These are phyloP conservation scores for Pseudopyrenochaeta lycopersici DNA, from an alignment of 2,329 filamentous ascomycete species.

Conservation along the genomic window DNA sequence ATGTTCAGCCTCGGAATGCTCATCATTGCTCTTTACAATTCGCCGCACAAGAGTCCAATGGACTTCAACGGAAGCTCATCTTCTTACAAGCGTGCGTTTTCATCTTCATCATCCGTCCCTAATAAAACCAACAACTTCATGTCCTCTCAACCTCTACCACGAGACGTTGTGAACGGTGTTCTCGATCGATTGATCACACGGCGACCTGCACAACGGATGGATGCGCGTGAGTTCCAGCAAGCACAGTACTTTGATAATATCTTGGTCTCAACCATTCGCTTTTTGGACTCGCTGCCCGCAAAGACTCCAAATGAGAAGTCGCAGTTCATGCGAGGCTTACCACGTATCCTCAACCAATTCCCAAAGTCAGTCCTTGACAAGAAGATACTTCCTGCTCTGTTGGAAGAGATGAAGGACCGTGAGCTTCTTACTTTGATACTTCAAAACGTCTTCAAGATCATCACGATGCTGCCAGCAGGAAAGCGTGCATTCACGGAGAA, in stretches of 20 bases:
- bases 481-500: conserved; percentile 83
- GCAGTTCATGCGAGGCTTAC: conserved; percentile 88
- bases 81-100: conserved; percentile 85
- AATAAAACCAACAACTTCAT: conserved; percentile 85
- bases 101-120: conserved; percentile 79
- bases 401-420: conserved; percentile 94
- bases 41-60: conserved; percentile 87
- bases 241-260: conserved; percentile 98
- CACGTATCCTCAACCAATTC: conserved; percentile 88
- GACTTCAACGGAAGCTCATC: conserved; percentile 82
- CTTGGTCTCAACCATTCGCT: conserved; percentile 93
- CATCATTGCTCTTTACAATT: conserved; percentile 90
- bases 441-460: conserved; percentile 91
- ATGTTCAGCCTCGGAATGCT: conserved; percentile 93
- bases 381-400: conserved; percentile 85
- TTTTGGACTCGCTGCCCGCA: conserved; percentile 87
- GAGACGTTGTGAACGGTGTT: conserved; percentile 77
- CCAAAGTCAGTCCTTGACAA: conserved; percentile 93
- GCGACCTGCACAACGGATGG: conserved; percentile 85
- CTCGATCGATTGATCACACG: conserved; percentile 87
- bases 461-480: conserved; percentile 76
- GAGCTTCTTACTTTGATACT: conserved; percentile 86
- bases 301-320: conserved; percentile 93
- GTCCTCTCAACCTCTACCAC: conserved; percentile 79
- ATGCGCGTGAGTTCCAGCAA: conserved; percentile 90